A percentile compares a stretch with the other conserved stretches of the same genome.
Evolutionary conservation across 2,329 filamentous ascomycete genomes (phyloP).

Genomic region (Cercospora sp.): DNA sequence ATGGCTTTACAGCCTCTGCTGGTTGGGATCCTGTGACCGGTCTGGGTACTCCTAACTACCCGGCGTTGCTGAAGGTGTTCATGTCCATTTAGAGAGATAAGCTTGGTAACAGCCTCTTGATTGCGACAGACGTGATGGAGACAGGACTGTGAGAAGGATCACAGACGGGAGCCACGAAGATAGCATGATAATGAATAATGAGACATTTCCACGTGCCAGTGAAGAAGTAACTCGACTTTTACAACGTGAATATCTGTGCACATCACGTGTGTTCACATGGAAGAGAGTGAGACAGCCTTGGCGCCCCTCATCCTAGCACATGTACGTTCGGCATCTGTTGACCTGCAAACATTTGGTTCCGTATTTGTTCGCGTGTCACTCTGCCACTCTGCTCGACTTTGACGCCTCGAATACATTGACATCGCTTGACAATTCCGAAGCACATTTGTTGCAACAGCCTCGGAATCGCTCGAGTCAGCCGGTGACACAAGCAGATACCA

Average conservation of each 20-base stretch:
- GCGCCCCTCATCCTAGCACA: background rate
- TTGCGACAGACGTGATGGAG: background rate
- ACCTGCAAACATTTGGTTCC: background rate
- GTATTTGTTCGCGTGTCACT: background rate
- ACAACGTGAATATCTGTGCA: background rate
- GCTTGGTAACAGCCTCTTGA: background rate
- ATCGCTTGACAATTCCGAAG: background rate
- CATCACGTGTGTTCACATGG: conserved; percentile 1
- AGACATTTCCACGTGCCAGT: background rate
- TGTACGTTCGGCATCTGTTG: background rate
- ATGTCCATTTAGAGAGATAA: conserved; percentile 8
- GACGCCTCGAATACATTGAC: background rate
- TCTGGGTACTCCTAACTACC: conserved; percentile 28
- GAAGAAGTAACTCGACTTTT: background rate
- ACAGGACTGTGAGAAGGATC: background rate
- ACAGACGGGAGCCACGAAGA: background rate
- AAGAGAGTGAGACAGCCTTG: background rate
- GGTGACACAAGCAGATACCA: conserved; percentile 1
- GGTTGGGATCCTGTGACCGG: conserved; percentile 38
- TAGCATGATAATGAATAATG: conserved; percentile 6
- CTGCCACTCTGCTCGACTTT: background rate
- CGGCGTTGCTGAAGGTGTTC: conserved; percentile 26
- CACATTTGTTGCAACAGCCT: background rate
- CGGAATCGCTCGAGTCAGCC: background rate
- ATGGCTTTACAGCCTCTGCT: conserved; percentile 27